These are phyloP conservation scores for Erysimum cheiranthoides DNA, from an alignment of 345 rosid genomes.

Conservation along the genomic window DNA sequence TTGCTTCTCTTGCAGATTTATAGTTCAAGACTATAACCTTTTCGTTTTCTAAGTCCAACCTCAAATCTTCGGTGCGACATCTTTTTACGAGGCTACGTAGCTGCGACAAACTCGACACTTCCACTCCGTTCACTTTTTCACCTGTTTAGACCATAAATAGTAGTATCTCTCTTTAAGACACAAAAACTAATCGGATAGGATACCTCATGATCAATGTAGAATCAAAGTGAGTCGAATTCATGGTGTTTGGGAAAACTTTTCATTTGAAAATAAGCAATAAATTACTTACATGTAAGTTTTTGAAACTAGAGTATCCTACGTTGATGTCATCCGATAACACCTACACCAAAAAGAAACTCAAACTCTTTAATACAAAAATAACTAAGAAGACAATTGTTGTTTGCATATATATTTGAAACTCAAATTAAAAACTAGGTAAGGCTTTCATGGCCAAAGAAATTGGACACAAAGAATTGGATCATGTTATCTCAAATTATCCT, in stretches of 20 bases:
- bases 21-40: slow-evolving; percentile 61
- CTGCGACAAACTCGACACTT: slow-evolving; percentile 61
- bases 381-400: neutral
- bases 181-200: neutral
- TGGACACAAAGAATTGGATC: neutral
- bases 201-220: neutral
- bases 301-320: slow-evolving; percentile 69
- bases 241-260: neutral
- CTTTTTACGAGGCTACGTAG: slow-evolving; percentile 57
- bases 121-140: slow-evolving; percentile 66
- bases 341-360: slow-evolving; percentile 46
- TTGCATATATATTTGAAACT: neutral
- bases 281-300: slow-evolving; percentile 63
- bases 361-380: slow-evolving; percentile 7
- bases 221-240: too few species aligned
- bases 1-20: slow-evolving; percentile 55
- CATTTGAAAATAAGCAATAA: neutral
- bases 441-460: too few species aligned
- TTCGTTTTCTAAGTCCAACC: slow-evolving; percentile 74
- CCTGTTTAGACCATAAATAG: slow-evolving; percentile 50
- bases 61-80: slow-evolving; percentile 55
- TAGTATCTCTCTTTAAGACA: neutral
- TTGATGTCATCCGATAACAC: slow-evolving; percentile 74
- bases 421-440: neutral
- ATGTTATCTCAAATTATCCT: neutral